Evolutionary conservation across 768 basidiomycete genomes (phyloP).

Genomic region (Coprinopsis sp.): DNA sequence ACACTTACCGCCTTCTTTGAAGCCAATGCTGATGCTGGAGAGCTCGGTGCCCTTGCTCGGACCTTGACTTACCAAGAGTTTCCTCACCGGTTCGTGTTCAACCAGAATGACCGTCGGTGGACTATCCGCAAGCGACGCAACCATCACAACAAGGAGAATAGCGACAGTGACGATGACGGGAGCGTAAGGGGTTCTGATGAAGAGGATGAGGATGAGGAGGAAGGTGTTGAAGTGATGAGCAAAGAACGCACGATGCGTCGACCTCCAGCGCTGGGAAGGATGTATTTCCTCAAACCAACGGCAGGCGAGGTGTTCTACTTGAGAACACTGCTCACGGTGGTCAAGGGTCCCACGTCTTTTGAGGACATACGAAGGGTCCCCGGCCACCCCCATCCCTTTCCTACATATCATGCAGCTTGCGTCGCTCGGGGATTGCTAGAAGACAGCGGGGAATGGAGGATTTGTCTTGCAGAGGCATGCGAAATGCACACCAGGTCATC

Average conservation of each 20-base stretch:
- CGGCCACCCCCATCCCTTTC: slow-evolving; percentile 10
- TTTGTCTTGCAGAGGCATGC: slow-evolving; percentile 35
- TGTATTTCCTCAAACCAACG: slow-evolving; percentile 34
- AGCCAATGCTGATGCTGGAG: slow-evolving; percentile 16
- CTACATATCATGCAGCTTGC: slow-evolving; percentile 38
- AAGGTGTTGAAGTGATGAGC: no score
- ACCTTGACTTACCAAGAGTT: slow-evolving; percentile 32
- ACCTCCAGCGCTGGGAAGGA: slow-evolving; percentile 38
- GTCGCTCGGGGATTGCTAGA: slow-evolving; percentile 37
- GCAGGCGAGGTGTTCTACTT: slow-evolving; percentile 39
- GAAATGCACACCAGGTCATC: slow-evolving; percentile 33
- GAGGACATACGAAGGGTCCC: slow-evolving; percentile 17
- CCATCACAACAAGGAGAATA: no score
- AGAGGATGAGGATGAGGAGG: no score
- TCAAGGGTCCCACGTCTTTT: slow-evolving; percentile 29
- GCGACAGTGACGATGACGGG: no score
- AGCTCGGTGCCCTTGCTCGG: neutral
- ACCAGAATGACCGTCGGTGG: slow-evolving; percentile 23
- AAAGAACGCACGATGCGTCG: no score
- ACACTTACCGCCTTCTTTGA: slow-evolving; percentile 28
- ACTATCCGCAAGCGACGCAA: slow-evolving; percentile 16
- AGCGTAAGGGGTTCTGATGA: no score
- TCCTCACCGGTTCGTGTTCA: slow-evolving; percentile 17
- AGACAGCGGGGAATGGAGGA: slow-evolving; percentile 42
- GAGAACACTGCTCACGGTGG: slow-evolving; percentile 33